Percentiles rank a stretch among this genome's conserved stretches.
Evolutionary conservation across 306 rosid species (phyloP).

Genomic region (Geum urbanum): DNA sequence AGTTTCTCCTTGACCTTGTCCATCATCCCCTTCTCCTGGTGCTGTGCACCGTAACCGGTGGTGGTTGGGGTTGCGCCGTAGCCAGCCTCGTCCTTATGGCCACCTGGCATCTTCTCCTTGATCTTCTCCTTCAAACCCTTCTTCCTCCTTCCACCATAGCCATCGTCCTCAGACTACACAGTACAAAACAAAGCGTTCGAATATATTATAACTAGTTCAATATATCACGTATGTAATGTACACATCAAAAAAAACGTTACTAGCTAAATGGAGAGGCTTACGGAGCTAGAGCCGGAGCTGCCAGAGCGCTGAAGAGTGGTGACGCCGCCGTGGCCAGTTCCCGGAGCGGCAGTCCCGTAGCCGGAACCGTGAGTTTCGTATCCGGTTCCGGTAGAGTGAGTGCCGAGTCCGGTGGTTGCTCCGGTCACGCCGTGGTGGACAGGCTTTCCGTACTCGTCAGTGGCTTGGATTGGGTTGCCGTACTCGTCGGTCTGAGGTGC

Average conservation of each 20-base stretch:
- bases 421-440: neutral
- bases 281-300: slow-evolving; percentile 48
- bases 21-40: neutral
- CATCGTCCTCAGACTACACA: slow-evolving; percentile 50
- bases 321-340: slow-evolving; percentile 3
- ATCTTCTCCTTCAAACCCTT: slow-evolving; percentile 47
- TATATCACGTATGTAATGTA: neutral
- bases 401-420: neutral
- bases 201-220: neutral
- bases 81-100: slow-evolving; percentile 7
- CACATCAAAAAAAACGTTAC: neutral
- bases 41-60: slow-evolving; percentile 18
- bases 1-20: slow-evolving; percentile 17
- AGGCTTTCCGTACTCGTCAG: slow-evolving; percentile 24
- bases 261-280: neutral
- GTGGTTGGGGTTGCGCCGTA: slow-evolving; percentile 9
- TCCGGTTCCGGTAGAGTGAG: neutral
- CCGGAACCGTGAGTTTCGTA: neutral
- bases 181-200: neutral
- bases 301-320: slow-evolving; percentile 36
- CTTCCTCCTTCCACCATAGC: slow-evolving; percentile 55
- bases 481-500: slow-evolving; percentile 21
- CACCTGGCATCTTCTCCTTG: slow-evolving; percentile 34
- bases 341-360: neutral
- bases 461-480: too few species aligned